Percentiles rank a stretch among this genome's conserved stretches.
Conservation (phyloP, 2,329 filamentous ascomycete species). For the Macrophomina pseudophaseolina region DNA sequence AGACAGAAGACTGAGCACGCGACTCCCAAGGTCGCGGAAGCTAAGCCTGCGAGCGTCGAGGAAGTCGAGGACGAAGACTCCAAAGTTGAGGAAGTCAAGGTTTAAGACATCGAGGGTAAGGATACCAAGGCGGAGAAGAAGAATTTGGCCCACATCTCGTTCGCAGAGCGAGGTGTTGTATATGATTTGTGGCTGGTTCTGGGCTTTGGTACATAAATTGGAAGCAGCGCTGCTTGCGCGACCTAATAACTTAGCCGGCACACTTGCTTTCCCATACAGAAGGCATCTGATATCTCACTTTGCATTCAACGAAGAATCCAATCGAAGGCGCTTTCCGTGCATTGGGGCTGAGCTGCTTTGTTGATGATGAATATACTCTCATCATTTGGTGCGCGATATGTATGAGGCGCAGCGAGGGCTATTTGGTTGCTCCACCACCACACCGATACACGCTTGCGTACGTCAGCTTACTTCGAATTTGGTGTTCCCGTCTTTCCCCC, state of each 20-base stretch:
- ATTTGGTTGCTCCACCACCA: no score
- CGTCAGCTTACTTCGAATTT: background rate
- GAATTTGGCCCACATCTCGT: background rate
- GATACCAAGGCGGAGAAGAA: constrained; percentile 14
- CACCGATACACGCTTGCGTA: background rate
- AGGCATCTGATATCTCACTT: background rate
- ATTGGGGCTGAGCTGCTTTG: no score
- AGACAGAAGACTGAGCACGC: constrained; percentile 49
- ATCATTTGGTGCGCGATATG: no score
- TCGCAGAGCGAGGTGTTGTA: no score
- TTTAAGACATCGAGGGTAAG: constrained; percentile 24
- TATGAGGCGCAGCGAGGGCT: no score
- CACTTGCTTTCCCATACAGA: background rate
- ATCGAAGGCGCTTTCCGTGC: background rate
- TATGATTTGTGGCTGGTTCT: background rate
- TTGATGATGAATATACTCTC: no score
- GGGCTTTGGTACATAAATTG: background rate
- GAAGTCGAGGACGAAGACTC: constrained; percentile 31
- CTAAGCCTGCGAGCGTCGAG: constrained; percentile 27
- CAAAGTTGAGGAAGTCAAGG: constrained; percentile 39
- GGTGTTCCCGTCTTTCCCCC: background rate
- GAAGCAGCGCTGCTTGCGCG: background rate
- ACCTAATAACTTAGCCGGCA: background rate
- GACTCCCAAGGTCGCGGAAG: constrained; percentile 43
- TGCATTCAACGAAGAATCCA: background rate